These are phyloP conservation scores for Candida tetrigidarum DNA, from an alignment of 1,139 yeast genomes.

Conservation along the genomic window DNA sequence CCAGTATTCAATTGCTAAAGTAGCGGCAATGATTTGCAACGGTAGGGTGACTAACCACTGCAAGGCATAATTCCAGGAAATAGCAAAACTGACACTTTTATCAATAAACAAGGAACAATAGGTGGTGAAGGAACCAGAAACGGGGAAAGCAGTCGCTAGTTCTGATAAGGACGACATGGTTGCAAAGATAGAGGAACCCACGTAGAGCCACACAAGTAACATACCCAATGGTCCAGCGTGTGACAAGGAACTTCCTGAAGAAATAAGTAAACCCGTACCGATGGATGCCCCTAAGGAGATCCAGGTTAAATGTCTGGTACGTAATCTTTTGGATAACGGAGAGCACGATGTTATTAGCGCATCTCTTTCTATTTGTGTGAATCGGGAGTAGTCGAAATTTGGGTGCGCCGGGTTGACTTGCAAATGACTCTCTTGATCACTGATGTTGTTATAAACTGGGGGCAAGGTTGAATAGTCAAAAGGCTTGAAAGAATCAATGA, in stretches of 20 bases:
- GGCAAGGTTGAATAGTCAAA: conserved; percentile 23
- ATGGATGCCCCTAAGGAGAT: conserved; percentile 48
- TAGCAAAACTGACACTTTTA: conserved; percentile 42
- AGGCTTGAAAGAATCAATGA: conserved; percentile 45
- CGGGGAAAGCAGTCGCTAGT: conserved; percentile 44
- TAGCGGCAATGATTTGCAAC: conserved; percentile 43
- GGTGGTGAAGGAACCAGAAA: conserved; percentile 44
- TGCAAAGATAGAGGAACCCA: conserved; percentile 35
- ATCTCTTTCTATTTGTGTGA: conserved; percentile 35
- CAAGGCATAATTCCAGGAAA: conserved; percentile 47
- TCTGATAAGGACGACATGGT: conserved; percentile 43
- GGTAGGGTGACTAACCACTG: conserved; percentile 46
- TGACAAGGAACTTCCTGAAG: conserved; percentile 35
- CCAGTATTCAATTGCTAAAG: conserved; percentile 39
- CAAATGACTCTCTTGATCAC: conserved; percentile 10
- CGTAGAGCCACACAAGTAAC: conserved; percentile 35
- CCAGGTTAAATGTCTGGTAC: conserved; percentile 44
- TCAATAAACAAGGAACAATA: conserved; percentile 41
- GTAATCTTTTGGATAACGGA: conserved; percentile 37
- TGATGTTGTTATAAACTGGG: conserved; percentile 15
- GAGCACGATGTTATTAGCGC: conserved; percentile 36
- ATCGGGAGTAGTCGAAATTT: conserved; percentile 32
- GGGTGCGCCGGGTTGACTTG: conserved; percentile 24
- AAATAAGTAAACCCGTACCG: conserved; percentile 47
- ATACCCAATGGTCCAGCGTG: conserved; percentile 44